Base-by-base conservation (phyloP, 352 stramenopile genomes). In the Phytophthora rubi region DNA sequence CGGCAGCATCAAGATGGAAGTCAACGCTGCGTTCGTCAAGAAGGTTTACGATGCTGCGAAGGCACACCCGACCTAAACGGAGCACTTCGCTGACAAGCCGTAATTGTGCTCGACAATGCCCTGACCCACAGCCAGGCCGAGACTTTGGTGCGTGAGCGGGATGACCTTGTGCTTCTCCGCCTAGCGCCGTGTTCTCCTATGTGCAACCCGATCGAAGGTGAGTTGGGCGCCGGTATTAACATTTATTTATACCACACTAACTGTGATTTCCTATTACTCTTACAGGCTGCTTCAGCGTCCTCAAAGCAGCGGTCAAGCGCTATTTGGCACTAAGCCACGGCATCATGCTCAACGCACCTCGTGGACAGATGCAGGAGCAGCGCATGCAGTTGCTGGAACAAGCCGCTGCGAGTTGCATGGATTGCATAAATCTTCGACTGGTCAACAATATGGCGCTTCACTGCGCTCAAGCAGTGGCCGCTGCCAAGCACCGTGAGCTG, bases 151-250 rank as follows among this genome's bases (percentile, higher is more conserved):
- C 13, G 15, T 6, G n/a, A 35, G 33, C 49, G 32, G 0, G 37
- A 61, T 5, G 63, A 61, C 23, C 26, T 65, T 4, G 21, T 65
- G 1, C 26, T 65, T 10, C 56, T 71, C 6, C 55, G 49, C 1
- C 15, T 71, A 1, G 63, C 13, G 0, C 45, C 48, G n/a, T 71
- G 65, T 23, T 59, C 42, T n/a, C 56, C 63, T 1, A 70, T 70
- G 54, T 64, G 63, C 35, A 70, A 70, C 47, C 54, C 55, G 2
- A 70, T 70, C n/a, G 63, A 65, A 47, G 53, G 53, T 59, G 12
- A 13, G 30, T 12, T 56, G 37, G 0, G 9, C 26, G 16, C 5
- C 18, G n/a, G 3, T 23, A 55, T 15, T 55, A 12, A 4, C 8
- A 16, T 21, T 13, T 12, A 4, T 3, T 39, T 39, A 7, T 16